Evolutionary conservation across 177 flowering plant species (phyloP), one percentile per base, ranked within the genome.

Genomic region (Vitis hybrid): DNA sequence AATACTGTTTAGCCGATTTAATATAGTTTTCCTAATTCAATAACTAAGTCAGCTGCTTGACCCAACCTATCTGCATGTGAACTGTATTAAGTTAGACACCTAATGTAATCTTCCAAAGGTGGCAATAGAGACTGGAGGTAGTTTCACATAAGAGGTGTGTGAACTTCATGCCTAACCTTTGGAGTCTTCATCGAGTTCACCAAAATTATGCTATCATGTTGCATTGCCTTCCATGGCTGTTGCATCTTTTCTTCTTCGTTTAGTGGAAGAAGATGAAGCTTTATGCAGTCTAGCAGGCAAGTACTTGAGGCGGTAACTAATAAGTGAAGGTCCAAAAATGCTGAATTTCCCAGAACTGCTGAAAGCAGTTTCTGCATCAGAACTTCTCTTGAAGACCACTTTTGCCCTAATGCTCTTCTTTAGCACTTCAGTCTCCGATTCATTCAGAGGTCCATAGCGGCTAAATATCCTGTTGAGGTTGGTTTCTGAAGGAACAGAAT

Each of bases 281-380:
- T 76, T 82, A 16, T 63, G 61, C 15, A 82, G 77, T 5, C 61
- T 64, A 20, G 82, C 52, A 10, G 80, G 62, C 48, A 69, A 68
- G 76, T 81, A 82, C 71, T 80, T 86, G 67, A 93, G 93, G 65
- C 83, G 77, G 71, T 91, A 91, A 73, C 90, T 89, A 55, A 87
- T 81, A 68, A 88, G 93, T 12, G 92, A 83, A 19, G 93, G 91
- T 22, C 97, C 97, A 77, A 94, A 94, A 56, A 77, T 85, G 67
- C 85, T 85, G 74, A 77, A 94, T 73, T 90, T 90, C 50, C 94
- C 97, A n/a, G 97, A 77, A 76, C 95, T 90, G 74, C 93, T 89
- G 76, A 87, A 91, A 64, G 98, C 98, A 34, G 77, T 74, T 81
- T 92, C 97, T 64, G 98, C 97, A 82, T 94, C 94, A 31, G 75